Evolutionary conservation across 768 basidiomycete genomes (phyloP).

Genomic region (Collybiopsis confluens): DNA sequence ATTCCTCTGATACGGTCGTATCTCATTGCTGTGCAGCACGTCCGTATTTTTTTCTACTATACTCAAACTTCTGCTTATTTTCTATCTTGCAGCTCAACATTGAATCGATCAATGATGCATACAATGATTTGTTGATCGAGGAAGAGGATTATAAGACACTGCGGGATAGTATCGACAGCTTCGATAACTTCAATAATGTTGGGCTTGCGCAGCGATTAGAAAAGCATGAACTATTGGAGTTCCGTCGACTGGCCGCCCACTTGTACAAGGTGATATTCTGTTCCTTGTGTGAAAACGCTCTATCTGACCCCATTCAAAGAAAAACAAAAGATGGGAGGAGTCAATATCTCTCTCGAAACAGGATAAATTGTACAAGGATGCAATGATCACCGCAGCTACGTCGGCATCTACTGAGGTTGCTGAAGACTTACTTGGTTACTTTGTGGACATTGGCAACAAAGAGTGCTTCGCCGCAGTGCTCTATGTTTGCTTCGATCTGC

Average conservation of each 20-base stretch:
- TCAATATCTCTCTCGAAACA: slow-evolving; percentile 93
- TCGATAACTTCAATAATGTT: slow-evolving; percentile 96
- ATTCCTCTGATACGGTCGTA: slow-evolving; percentile 94
- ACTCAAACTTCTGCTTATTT: not conserved
- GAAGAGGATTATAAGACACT: slow-evolving; percentile 99
- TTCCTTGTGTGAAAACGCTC: not conserved
- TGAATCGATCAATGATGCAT: slow-evolving; percentile 96
- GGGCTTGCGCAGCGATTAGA: slow-evolving; percentile 82
- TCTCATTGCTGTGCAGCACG: slow-evolving; percentile 94
- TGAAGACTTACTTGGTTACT: slow-evolving; percentile 93
- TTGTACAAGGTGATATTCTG: slow-evolving; percentile 76
- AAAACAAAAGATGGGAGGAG: slow-evolving; percentile 95
- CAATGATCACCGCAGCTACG: slow-evolving; percentile 87
- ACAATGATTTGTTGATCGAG: slow-evolving; percentile 97
- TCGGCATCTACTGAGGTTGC: slow-evolving; percentile 85
- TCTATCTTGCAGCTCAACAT: slow-evolving; percentile 74
- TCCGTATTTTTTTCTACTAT: slow-evolving; percentile 20
- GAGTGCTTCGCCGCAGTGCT: slow-evolving; percentile 93
- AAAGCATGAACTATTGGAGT: slow-evolving; percentile 89
- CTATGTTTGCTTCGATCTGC: slow-evolving; percentile 92
- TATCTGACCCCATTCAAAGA: slow-evolving; percentile 41
- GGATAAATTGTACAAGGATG: slow-evolving; percentile 96
- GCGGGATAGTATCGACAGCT: slow-evolving; percentile 95
- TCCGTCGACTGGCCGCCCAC: slow-evolving; percentile 91
- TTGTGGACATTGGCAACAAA: slow-evolving; percentile 97